A percentile compares a stretch with the other conserved stretches of the same genome.
Evolutionary conservation across 1,139 yeast species (phyloP).

Genomic region (Arxiozyma bovina): DNA sequence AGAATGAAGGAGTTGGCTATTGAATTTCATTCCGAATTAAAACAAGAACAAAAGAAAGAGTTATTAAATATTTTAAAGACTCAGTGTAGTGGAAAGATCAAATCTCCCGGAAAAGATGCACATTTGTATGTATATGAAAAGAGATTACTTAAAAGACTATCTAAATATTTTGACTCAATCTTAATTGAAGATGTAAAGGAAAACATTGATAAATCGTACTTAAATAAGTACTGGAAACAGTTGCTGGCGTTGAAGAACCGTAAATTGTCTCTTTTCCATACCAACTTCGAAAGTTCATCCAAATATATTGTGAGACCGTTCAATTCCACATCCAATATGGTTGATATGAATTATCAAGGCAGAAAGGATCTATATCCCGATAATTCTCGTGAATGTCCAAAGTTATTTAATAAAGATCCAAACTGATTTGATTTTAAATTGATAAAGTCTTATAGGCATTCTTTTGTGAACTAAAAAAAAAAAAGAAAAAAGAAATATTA

Average conservation of each 20-base stretch:
- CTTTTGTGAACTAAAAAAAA: no score
- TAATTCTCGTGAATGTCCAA: constrained; percentile 1
- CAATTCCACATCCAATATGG: neutral
- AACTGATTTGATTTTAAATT: neutral
- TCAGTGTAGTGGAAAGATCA: constrained; percentile 11
- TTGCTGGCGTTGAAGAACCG: constrained; percentile 4
- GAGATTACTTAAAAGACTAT: constrained; percentile 12
- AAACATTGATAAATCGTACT: neutral
- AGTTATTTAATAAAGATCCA: constrained; percentile 1
- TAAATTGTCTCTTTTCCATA: constrained; percentile 1
- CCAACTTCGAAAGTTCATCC: neutral
- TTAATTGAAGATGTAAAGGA: constrained; percentile 6
- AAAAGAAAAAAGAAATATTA: no score
- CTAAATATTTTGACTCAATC: constrained; percentile 3
- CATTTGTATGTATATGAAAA: constrained; percentile 16
- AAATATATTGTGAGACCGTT: neutral
- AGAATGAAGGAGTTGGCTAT: constrained; percentile 25
- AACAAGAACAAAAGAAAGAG: constrained; percentile 11
- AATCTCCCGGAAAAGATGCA: constrained; percentile 26
- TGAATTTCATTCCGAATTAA: constrained; percentile 12
- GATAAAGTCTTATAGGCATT: neutral
- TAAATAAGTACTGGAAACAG: constrained; percentile 5
- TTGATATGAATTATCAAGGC: constrained; percentile 3
- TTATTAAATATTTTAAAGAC: constrained; percentile 12
- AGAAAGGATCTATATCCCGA: constrained; percentile 7